Evolutionary conservation across 495 filamentous ascomycete genomes (phyloP).

Genomic region (Penicillium malachiteum): DNA sequence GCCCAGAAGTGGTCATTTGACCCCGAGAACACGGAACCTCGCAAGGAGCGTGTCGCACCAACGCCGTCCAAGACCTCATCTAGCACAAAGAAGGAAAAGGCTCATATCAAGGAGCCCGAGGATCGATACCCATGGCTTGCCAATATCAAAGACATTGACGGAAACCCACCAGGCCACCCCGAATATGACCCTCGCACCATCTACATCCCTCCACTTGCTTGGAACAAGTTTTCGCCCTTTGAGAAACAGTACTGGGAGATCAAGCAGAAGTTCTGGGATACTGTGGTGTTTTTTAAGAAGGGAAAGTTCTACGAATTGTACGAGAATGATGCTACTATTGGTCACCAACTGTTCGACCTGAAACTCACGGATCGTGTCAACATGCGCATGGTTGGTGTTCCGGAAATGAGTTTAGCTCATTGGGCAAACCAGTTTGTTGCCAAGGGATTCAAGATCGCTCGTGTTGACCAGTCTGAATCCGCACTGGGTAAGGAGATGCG

Average conservation of each 20-base stretch:
- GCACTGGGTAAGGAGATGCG: slow-evolving; percentile 98
- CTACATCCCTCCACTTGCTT: slow-evolving; percentile 78
- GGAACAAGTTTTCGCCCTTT: slow-evolving; percentile 80
- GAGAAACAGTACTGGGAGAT: slow-evolving; percentile 99
- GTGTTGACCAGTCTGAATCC: slow-evolving; percentile 94
- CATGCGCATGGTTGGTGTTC: slow-evolving; percentile 97
- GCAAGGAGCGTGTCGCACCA: slow-evolving; percentile 50
- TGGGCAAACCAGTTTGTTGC: slow-evolving; percentile 95
- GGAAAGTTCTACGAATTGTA: slow-evolving; percentile 99
- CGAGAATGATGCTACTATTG: slow-evolving; percentile 96
- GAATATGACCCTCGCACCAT: slow-evolving; percentile 93
- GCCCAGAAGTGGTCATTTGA: slow-evolving; percentile 86
- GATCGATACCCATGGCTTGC: slow-evolving; percentile 88
- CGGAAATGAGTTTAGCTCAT: slow-evolving; percentile 82
- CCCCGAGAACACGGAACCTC: slow-evolving; percentile 65
- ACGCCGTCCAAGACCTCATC: slow-evolving; percentile 43
- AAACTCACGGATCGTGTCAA: slow-evolving; percentile 98
- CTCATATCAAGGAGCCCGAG: slow-evolving; percentile 74
- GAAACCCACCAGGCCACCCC: slow-evolving; percentile 73
- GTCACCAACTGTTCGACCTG: slow-evolving; percentile 94
- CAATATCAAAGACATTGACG: slow-evolving; percentile 76
- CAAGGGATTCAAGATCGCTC: slow-evolving; percentile 93
- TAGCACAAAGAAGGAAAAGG: slow-evolving; percentile 66
- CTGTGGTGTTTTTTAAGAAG: slow-evolving; percentile 99
- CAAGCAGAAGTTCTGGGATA: slow-evolving; percentile 97